These are phyloP conservation scores for Penicillium bialowiezense DNA, from an alignment of 495 filamentous ascomycete species.

Conservation along the genomic window DNA sequence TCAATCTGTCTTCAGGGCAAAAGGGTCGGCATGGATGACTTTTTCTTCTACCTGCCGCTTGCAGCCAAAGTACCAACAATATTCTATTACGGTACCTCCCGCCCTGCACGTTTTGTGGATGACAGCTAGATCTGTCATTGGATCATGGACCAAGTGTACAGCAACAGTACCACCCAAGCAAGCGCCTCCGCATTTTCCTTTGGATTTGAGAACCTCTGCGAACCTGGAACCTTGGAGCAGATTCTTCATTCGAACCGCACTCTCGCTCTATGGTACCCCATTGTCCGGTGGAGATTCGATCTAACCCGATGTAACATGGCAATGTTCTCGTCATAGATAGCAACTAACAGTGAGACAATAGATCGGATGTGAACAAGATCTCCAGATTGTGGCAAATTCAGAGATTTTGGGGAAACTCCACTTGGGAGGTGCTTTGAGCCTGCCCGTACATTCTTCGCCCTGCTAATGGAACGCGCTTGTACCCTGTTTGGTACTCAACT, in stretches of 20 bases:
- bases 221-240: not conserved
- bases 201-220: not conserved
- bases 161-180: constrained; percentile 1
- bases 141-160: not conserved
- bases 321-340: constrained; percentile 11
- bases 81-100: constrained; percentile 15
- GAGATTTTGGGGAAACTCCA: not conserved
- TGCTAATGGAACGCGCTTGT: constrained; percentile 6
- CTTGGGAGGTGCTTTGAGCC: not conserved
- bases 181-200: not conserved
- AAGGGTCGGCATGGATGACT: not conserved
- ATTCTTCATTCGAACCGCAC: not conserved
- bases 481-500: not conserved
- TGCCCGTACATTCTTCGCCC: constrained; percentile 10
- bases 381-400: not conserved
- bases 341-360: not conserved
- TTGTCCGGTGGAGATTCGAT: constrained; percentile 1
- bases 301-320: constrained; percentile 1
- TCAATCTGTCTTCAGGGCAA: not conserved
- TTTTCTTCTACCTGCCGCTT: constrained; percentile 7
- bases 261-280: not conserved
- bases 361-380: not conserved
- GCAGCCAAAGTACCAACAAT: constrained; percentile 7
- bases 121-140: constrained; percentile 17
- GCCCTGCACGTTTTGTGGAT: constrained; percentile 12